Evolutionary conservation across 352 stramenopile genomes (phyloP).

Genomic region (Globisporangium megalacanthum): DNA sequence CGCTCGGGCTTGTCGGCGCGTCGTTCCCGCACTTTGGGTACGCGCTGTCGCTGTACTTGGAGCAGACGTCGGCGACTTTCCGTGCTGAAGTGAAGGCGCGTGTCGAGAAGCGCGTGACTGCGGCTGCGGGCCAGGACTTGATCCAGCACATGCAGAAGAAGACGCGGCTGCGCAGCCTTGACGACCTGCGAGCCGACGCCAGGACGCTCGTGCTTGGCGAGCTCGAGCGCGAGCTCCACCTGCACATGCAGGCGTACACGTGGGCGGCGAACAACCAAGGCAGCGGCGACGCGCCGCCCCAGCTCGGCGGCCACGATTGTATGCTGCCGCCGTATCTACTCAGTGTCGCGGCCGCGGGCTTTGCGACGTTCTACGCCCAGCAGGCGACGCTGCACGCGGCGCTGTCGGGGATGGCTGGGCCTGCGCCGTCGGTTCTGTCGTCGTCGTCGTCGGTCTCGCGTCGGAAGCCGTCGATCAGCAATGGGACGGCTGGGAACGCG

Average conservation of each 20-base stretch:
- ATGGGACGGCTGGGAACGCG: neutral
- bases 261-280: constrained; percentile 35
- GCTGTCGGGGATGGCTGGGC: constrained; percentile 7
- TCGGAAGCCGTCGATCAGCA: constrained; percentile 5
- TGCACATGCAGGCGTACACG: constrained; percentile 67
- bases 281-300: constrained; percentile 2
- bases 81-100: constrained; percentile 61
- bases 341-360: constrained; percentile 49
- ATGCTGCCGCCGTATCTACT: constrained; percentile 51
- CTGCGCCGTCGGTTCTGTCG: neutral
- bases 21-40: constrained; percentile 58
- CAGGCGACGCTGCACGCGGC: constrained; percentile 33
- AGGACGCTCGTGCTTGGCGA: constrained; percentile 55
- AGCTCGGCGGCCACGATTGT: constrained; percentile 7
- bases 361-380: constrained; percentile 54
- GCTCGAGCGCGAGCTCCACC: constrained; percentile 68
- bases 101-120: constrained; percentile 74
- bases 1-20: constrained; percentile 48
- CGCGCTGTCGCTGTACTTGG: constrained; percentile 63
- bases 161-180: constrained; percentile 62
- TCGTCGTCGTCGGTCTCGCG: neutral
- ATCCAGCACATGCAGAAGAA: constrained; percentile 85
- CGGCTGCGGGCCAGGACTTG: constrained; percentile 62
- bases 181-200: constrained; percentile 59
- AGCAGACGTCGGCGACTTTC: constrained; percentile 66